Evolutionary conservation across 257 asterid species (phyloP), one percentile per base, ranked within the genome.

Genomic region (Vinca minor): DNA sequence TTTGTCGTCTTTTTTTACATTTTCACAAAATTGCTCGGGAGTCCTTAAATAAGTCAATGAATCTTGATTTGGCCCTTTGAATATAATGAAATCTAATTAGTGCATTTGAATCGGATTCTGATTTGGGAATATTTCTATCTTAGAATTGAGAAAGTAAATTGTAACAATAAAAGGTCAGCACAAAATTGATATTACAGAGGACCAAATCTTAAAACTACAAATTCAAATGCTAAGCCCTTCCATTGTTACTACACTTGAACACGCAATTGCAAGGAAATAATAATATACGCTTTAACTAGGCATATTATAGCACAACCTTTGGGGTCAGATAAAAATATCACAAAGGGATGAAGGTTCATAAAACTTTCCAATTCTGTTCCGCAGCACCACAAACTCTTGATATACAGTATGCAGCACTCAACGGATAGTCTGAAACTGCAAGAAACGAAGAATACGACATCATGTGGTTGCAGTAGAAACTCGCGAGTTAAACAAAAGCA

Each of bases 361-460:
- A 67, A 47, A 91, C 80, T 75, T 71, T 78, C 96, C 94, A 91
- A 63, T 78, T 86, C 35, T 80, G 83, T 72, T 88, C 98, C 70
- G 85, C 64, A 3, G 96, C 76, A 47, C 78, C 83, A 1, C 92
- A 80, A 64, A 91, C 82, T 42, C 85, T 88, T 11, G 95, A 82
- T 76, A 91, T 83, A 72, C 91, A 84, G 72, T 82, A 86, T n/a
- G 91, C 98, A 46, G 95, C 95, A 61, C 95, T 91, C 79, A 91
- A 13, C 32, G 91, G 95, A 69, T 76, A 88, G 65, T 85, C 90
- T 8, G 96, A 89, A 75, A 91, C 96, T 91, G 96, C 86, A 74
- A 55, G 54, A 67, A 53, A 10, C 17, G 41, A n/a, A n/a, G n/a
- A 77, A 50, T 36, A 48, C 15, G 18, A 46, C 5, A 58, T 73